Conservation (phyloP, 2,329 filamentous ascomycete species). For the Cordyceps cateniannulata region DNA sequence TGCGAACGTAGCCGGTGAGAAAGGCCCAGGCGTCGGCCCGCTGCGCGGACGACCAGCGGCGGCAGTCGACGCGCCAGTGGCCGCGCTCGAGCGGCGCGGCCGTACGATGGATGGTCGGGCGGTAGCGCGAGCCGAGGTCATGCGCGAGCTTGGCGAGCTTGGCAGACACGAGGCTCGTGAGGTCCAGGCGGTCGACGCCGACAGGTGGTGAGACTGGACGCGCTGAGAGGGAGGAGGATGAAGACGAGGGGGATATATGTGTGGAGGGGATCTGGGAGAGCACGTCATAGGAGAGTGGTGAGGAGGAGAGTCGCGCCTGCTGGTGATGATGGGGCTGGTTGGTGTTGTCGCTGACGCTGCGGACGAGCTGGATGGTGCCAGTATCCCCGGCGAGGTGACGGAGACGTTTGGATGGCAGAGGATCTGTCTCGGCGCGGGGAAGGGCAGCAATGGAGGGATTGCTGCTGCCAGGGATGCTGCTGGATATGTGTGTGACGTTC, state of each 20-base stretch:
- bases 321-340: not conserved
- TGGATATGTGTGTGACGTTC: slow-evolving; percentile 29
- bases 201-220: slow-evolving; percentile 47
- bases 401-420: slow-evolving; percentile 23
- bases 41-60: slow-evolving; percentile 42
- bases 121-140: slow-evolving; percentile 46
- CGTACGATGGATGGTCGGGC: slow-evolving; percentile 31
- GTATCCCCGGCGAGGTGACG: slow-evolving; percentile 14
- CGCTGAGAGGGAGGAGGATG: slow-evolving; percentile 37
- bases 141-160: slow-evolving; percentile 46
- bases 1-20: slow-evolving; percentile 52
- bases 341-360: slow-evolving; percentile 26
- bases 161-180: slow-evolving; percentile 48
- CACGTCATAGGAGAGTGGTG: slow-evolving; percentile 13
- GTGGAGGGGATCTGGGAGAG: slow-evolving; percentile 14
- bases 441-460: slow-evolving; percentile 16
- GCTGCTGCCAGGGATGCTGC: slow-evolving; percentile 19
- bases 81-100: slow-evolving; percentile 62
- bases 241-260: not conserved
- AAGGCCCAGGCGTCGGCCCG: slow-evolving; percentile 55
- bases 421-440: slow-evolving; percentile 25
- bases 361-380: slow-evolving; percentile 15
- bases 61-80: slow-evolving; percentile 64
- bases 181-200: slow-evolving; percentile 38
- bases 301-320: not conserved